Evolutionary conservation across 2,329 filamentous ascomycete species (phyloP), one percentile per base, ranked within the genome.

Genomic region (Emydomyces testavorans): DNA sequence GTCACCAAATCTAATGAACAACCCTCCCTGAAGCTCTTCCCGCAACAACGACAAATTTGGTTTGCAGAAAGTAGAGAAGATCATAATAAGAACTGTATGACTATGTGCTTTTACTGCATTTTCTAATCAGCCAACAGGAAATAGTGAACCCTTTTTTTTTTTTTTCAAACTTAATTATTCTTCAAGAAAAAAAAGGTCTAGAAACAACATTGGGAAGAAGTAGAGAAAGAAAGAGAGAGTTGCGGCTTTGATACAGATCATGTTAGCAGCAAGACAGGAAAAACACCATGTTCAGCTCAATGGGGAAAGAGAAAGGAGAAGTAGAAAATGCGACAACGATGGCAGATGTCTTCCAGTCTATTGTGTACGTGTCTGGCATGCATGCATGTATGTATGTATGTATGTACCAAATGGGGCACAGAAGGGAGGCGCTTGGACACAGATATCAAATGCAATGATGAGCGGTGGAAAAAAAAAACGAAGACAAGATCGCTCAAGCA

Each of bases 111-210:
- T n/a, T n/a, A n/a, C n/a, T n/a, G n/a, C n/a, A n/a, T n/a, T n/a
- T n/a, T n/a, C n/a, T n/a, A n/a, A n/a, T n/a, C n/a, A n/a, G n/a
- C n/a, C n/a, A n/a, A n/a, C n/a, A n/a, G n/a, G n/a, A n/a, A n/a
- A n/a, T n/a, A n/a, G n/a, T n/a, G n/a, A n/a, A n/a, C n/a, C n/a
- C n/a, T n/a, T n/a, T n/a, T n/a, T n/a, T n/a, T n/a, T n/a, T n/a
- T n/a, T n/a, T n/a, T n/a, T n/a, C 58, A 6, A 65, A 54, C 24
- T 57, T 60, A n/a, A 54, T 52, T 23, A 64, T 61, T 0, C 58
- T 60, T 16, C 57, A 53, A 0, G 35, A 16, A 3, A 38, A 40
- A 24, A 28, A 7, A 20, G 8, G 23, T 24, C 18, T 26, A 36
- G 8, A 45, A 45, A 45, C 31, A 37, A 37, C 31, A 45, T 13